These are phyloP conservation scores for Staphylotrichum longicolle DNA, from an alignment of 495 filamentous ascomycete species.

Conservation along the genomic window DNA sequence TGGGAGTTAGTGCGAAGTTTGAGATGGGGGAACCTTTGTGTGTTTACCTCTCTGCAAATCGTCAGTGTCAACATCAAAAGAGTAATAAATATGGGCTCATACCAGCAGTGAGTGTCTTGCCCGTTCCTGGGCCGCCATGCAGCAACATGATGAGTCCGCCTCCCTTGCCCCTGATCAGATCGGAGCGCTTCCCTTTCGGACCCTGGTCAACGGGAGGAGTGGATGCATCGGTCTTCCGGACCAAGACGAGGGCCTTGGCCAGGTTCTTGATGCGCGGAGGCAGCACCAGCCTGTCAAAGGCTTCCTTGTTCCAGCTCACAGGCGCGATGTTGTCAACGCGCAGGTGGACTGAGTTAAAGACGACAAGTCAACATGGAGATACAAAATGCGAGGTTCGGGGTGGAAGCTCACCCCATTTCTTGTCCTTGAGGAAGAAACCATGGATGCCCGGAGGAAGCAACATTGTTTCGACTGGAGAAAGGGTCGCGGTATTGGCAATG, in stretches of 20 bases:
- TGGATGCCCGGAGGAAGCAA: neutral
- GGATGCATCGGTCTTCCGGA: no score
- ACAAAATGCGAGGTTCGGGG: neutral
- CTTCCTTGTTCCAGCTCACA: slow-evolving; percentile 2
- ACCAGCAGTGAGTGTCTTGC: no score
- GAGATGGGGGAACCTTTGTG: no score
- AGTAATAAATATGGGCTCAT: no score
- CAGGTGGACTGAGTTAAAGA: neutral
- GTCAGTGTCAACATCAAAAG: no score
- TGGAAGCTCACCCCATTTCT: neutral
- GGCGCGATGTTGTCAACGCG: neutral
- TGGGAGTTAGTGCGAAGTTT: no score
- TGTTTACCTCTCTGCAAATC: no score
- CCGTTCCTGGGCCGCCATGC: no score
- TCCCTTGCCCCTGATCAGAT: no score
- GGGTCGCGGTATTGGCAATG: neutral
- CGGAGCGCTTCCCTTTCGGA: no score
- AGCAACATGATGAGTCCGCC: no score
- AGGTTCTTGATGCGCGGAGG: neutral
- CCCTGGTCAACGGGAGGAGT: no score
- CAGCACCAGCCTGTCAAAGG: slow-evolving; percentile 2
- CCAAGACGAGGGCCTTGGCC: neutral
- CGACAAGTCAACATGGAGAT: neutral
- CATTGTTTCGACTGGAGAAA: neutral
- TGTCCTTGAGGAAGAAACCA: neutral